Percentiles rank a stretch among this genome's conserved stretches.
Evolutionary conservation across 2,329 filamentous ascomycete species (phyloP).

Genomic region (Magnaporthiopsis incrustans): DNA sequence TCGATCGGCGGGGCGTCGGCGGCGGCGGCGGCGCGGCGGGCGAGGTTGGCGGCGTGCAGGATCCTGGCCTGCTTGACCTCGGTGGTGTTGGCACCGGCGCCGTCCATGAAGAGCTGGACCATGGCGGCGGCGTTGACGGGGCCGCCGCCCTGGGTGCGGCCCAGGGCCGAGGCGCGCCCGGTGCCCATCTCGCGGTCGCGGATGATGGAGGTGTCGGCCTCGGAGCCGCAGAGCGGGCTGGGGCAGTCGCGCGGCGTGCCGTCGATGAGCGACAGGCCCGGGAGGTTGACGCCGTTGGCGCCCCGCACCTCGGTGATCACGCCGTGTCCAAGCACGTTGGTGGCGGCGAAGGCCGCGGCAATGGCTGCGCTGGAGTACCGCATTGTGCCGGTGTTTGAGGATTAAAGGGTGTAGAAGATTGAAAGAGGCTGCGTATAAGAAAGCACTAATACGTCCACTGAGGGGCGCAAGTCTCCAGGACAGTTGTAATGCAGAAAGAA

Average conservation of each 20-base stretch:
- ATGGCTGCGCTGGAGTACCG: conserved; percentile 29
- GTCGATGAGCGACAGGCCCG: conserved; percentile 53
- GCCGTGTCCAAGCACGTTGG: conserved; percentile 49
- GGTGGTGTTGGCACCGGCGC: conserved; percentile 19
- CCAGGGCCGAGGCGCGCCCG: conserved; percentile 49
- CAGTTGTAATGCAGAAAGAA: not conserved
- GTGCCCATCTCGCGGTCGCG: conserved; percentile 49
- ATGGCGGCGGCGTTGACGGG: conserved; percentile 49
- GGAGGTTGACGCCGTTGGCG: conserved; percentile 55
- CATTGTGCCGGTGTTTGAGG: conserved; percentile 14
- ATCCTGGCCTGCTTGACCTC: conserved; percentile 11
- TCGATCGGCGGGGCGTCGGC: conserved; percentile 6
- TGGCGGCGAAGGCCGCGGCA: conserved; percentile 37
- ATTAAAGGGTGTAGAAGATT: no score
- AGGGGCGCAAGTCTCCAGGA: not conserved
- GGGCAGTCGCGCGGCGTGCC: conserved; percentile 62
- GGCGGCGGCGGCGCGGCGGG: conserved; percentile 13
- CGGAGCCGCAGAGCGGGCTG: conserved; percentile 50
- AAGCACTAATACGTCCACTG: not conserved
- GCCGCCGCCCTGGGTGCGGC: conserved; percentile 53
- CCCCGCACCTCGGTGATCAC: conserved; percentile 47
- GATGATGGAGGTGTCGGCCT: conserved; percentile 65
- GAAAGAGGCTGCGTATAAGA: not conserved
- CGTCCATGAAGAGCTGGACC: conserved; percentile 53
- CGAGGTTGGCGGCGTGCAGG: conserved; percentile 13